phyloP scores from a whole-genome alignment of 169 alveolate species.

The Cryptosporidium xiaoi region DNA sequence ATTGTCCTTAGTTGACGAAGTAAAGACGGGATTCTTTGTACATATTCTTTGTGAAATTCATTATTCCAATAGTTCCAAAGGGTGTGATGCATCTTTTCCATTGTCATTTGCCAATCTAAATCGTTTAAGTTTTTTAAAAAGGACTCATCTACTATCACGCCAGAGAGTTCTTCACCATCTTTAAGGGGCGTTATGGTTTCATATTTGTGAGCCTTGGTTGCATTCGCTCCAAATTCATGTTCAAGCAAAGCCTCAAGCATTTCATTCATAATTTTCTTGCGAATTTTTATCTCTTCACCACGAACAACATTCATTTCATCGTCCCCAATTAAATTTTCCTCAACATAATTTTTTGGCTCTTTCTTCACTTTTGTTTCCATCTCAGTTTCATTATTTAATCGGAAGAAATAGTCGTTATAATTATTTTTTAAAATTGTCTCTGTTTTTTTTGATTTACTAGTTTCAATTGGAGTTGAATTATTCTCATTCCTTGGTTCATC shows the following conservation, averaged over 20 bases:
- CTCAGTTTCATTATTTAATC: too few species aligned
- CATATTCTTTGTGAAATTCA: conserved; percentile 38
- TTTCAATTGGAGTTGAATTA: too few species aligned
- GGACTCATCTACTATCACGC: conserved; percentile 15
- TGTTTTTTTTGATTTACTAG: too few species aligned
- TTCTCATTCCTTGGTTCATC: too few species aligned
- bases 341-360: background rate
- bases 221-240: conserved; percentile 42
- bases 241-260: conserved; percentile 36
- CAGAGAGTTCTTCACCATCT: conserved; percentile 19
- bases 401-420: too few species aligned
- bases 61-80: conserved; percentile 61
- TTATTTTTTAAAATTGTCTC: too few species aligned
- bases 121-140: conserved; percentile 14
- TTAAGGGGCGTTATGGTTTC: conserved; percentile 40
- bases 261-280: conserved; percentile 39
- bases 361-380: too few species aligned
- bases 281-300: conserved; percentile 3
- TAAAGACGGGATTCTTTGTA: conserved; percentile 37
- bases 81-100: conserved; percentile 62
- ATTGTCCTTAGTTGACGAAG: conserved; percentile 41
- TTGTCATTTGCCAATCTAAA: conserved; percentile 65
- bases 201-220: conserved; percentile 9
- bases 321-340: background rate
- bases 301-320: background rate